Evolutionary conservation across 106 monocot genomes (phyloP).

Genomic region (Ottelia alismoides): DNA sequence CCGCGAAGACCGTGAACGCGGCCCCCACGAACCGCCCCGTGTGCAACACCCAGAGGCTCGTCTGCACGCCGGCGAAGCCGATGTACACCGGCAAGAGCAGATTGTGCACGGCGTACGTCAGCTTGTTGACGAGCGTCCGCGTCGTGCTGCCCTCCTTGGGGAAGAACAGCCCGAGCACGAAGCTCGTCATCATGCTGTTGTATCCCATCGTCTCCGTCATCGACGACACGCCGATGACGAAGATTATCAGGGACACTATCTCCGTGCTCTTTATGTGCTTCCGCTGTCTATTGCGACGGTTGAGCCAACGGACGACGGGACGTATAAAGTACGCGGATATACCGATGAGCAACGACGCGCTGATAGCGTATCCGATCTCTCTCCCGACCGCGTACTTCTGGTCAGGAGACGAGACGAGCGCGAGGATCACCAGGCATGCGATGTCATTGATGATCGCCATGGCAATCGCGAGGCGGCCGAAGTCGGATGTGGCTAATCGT

Average conservation of each 20-base stretch:
- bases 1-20: constrained; percentile 8
- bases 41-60: constrained; percentile 11
- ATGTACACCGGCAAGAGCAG: constrained; percentile 50
- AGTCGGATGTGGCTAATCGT: constrained; percentile 14
- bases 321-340: background rate
- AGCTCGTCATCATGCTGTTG: constrained; percentile 34
- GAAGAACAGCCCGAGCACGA: constrained; percentile 36
- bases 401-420: background rate
- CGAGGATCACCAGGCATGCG: constrained; percentile 8
- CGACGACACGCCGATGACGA: constrained; percentile 12
- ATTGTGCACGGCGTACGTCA: constrained; percentile 28
- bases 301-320: constrained; percentile 2
- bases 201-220: constrained; percentile 39
- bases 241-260: constrained; percentile 8
- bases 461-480: constrained; percentile 19
- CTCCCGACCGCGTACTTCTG: background rate
- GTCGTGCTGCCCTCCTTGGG: constrained; percentile 45
- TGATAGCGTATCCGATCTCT: background rate
- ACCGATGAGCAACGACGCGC: background rate
- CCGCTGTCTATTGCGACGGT: constrained; percentile 14
- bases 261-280: constrained; percentile 17
- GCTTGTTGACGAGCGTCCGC: constrained; percentile 30
- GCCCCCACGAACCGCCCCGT: background rate
- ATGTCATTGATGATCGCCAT: constrained; percentile 22
- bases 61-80: constrained; percentile 22